A percentile compares a stretch with the other conserved stretches of the same genome.
Evolutionary conservation across 768 basidiomycete genomes (phyloP).

Genomic region (Lentinula lateritia): DNA sequence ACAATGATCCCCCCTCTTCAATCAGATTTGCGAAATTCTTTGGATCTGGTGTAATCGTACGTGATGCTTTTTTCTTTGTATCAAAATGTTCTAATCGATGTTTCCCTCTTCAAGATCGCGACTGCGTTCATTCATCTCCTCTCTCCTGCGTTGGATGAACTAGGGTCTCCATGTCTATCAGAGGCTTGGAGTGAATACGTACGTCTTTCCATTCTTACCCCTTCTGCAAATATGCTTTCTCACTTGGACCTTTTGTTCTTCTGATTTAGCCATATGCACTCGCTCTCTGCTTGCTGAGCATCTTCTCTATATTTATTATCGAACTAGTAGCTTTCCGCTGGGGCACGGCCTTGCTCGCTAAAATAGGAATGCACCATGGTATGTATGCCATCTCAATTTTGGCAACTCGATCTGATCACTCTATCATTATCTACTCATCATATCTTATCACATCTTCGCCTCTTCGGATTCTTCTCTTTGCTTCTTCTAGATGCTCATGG

Average conservation of each 20-base stretch:
- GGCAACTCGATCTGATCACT: neutral
- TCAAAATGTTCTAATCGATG: constrained; percentile 3
- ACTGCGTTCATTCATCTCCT: constrained; percentile 88
- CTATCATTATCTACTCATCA: neutral
- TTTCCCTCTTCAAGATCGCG: constrained; percentile 52
- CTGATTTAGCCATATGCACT: constrained; percentile 68
- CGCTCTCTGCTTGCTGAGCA: constrained; percentile 73
- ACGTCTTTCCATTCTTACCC: constrained; percentile 20
- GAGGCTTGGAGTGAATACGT: constrained; percentile 74
- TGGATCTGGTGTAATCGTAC: constrained; percentile 82
- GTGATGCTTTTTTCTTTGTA: constrained; percentile 17
- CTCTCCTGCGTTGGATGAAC: constrained; percentile 64
- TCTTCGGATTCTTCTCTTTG: neutral
- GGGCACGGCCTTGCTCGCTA: constrained; percentile 68
- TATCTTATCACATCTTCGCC: neutral
- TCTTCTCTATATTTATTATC: constrained; percentile 79
- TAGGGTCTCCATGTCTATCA: constrained; percentile 65
- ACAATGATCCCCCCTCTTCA: neutral
- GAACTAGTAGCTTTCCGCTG: constrained; percentile 86
- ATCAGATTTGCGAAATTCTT: constrained; percentile 82
- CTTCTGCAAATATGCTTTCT: too few relatives aligned
- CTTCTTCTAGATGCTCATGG: constrained; percentile 55
- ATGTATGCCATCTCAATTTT: constrained; percentile 12
- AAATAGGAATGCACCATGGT: constrained; percentile 63
- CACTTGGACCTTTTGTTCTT: neutral